Conservation (phyloP, 305 asterid genomes). For the Ruellia speciosa region DNA sequence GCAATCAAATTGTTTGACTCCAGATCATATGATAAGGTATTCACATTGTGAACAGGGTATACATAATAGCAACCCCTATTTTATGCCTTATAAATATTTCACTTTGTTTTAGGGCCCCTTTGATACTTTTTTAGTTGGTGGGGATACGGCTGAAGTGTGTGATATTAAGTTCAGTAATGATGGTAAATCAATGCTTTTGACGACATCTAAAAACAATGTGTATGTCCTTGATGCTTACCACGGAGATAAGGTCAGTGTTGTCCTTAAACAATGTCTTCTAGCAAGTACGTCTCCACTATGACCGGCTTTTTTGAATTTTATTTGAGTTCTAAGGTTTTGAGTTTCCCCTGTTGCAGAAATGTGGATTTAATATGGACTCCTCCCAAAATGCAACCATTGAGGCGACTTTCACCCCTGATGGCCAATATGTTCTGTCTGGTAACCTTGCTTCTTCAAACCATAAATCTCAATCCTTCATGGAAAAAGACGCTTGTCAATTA, state of each 20-base stretch:
- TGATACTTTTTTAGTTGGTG: constrained; percentile 92
- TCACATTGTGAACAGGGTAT: constrained; percentile 12
- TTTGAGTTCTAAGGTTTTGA: not conserved
- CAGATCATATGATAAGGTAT: constrained; percentile 84
- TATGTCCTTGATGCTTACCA: constrained; percentile 85
- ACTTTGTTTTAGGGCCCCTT: constrained; percentile 66
- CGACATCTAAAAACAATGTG: constrained; percentile 69
- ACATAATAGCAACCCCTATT: not conserved
- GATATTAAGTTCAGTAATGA: constrained; percentile 97
- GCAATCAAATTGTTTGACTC: constrained; percentile 88
- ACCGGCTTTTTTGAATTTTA: not conserved
- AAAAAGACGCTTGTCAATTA: not conserved
- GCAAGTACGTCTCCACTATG: too few relatives aligned
- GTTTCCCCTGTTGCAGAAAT: constrained; percentile 42
- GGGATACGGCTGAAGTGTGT: constrained; percentile 90
- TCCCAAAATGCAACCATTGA: constrained; percentile 56
- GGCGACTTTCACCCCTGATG: constrained; percentile 92
- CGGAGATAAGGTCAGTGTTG: constrained; percentile 76
- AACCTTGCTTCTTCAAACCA: constrained; percentile 15
- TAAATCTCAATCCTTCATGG: not conserved
- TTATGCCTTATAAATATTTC: constrained; percentile 6
- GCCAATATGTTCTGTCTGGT: constrained; percentile 88
- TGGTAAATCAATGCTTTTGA: constrained; percentile 88
- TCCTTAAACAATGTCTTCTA: not conserved
- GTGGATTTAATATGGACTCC: constrained; percentile 74